Base-by-base conservation (phyloP, 306 rosid species). In the Medicago truncatula region DNA sequence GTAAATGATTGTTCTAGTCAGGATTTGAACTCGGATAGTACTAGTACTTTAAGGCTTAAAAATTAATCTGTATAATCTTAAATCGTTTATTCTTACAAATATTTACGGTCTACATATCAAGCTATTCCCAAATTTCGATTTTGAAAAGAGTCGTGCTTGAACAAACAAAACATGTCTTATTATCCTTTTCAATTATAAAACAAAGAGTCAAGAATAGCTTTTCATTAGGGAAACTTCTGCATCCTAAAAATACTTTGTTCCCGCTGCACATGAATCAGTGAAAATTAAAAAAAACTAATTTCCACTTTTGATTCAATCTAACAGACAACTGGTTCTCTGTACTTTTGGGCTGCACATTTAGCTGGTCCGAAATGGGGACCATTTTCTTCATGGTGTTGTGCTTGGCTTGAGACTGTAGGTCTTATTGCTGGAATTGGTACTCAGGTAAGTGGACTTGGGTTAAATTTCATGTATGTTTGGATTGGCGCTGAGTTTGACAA, bases 291-390 rank as follows among this genome's bases (percentile, higher is more conserved):
- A 13, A n/a, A 74, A 64, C 88, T 78, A 65, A 82, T 59, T 81
- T 66, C 16, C 76, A 63, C 11, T 72, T 76, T 6, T 34, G 34
- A 43, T 76, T 60, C 72, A 43, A 50, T 67, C 39, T 23, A 76
- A 79, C 91, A 92, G 96, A 90, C 98, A 8, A 92, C 98, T 28
- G 98, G 96, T 58, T 92, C 98, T 64, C 89, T 92, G 9, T 92
- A 92, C 84, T 90, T 92, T 75, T 92, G 98, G 98, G 98, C 98
- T 56, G 98, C 98, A 2, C 98, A 92, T 83, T 86, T 92, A 77
- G 96, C 98, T 9, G 98, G 97, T 23, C 92, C 96, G 3, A 88
- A 82, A 76, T 90, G 96, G 96, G 98, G 98, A 52, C 96, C 98
- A 65, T 89, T 92, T 71, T 94, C 98, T 65, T 92, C 98, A 13